Base-by-base conservation (phyloP, 2,329 filamentous ascomycete species). In the Phialophora tarda region DNA sequence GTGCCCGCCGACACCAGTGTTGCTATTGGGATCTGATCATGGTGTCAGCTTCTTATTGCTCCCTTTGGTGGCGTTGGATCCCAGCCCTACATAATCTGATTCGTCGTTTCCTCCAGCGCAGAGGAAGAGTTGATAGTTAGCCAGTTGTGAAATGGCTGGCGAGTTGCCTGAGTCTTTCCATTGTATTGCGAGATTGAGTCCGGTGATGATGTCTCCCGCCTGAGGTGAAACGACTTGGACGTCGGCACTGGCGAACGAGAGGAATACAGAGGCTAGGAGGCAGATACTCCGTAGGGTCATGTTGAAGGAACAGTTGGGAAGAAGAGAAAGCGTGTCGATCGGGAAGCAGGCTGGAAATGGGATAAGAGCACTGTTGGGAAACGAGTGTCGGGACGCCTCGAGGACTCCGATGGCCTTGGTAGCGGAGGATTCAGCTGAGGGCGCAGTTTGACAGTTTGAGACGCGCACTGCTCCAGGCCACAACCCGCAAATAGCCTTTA, bases 51-150 rank as follows among this genome's bases (percentile, higher is more conserved):
- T 53, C 48, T 21, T 26, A 54, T 26, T 26, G 28, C 21, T 21
- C 14, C 50, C 17, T 0, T 26, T 12, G 3, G 2, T 23, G 6
- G 17, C 12, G 30, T 14, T 4, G 2, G 12, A n/a, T 24, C 14
- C 12, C 41, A 21, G 7, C 50, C 71, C 59, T 76, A 86, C 82
- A 78, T 82, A 79, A 66, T 79, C 78, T 62, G 75, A 77, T 21
- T 76, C 78, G 1, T 79, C 77, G 73, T 88, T 86, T 54, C 87
- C 86, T 62, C 88, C 88, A 6, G 85, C 84, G 72, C 85, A 86
- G 24, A 91, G 78, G 70, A 84, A 85, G 56, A 91, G 76, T 67
- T 85, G 79, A 75, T 87, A 91, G 21, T 81, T 80, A 1, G 78
- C 75, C 50, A 88, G 78, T 64, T 84, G 80, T 7, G 82, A 73